phyloP scores from a whole-genome alignment of 208 protist genomes.

The Leishmania arabica region DNA sequence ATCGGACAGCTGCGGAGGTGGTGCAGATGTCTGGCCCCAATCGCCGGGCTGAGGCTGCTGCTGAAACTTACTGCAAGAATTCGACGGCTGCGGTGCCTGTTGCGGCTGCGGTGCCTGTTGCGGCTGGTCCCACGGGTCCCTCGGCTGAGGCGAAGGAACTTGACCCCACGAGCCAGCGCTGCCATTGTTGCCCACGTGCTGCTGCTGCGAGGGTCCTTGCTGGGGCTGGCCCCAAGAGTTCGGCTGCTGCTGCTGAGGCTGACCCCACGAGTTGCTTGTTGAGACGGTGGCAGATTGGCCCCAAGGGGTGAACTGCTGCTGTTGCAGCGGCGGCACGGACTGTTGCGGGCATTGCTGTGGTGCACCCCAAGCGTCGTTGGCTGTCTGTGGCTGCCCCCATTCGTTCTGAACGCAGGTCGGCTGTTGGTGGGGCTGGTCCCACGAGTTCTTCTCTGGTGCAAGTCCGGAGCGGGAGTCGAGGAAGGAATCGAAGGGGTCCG shows the following conservation, averaged over 20 bases:
- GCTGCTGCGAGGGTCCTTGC: slow-evolving; percentile 12
- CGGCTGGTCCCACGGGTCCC: slow-evolving; percentile 6
- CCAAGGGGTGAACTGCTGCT: slow-evolving; percentile 10
- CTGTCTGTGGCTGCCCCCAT: slow-evolving; percentile 35
- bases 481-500: slow-evolving; percentile 70
- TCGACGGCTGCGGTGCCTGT: not conserved
- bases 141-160: not conserved
- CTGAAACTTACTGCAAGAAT: slow-evolving; percentile 27
- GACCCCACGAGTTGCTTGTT: slow-evolving; percentile 27
- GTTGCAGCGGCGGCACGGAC: slow-evolving; percentile 8
- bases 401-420: slow-evolving; percentile 15
- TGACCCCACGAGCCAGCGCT: slow-evolving; percentile 6
- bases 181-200: not conserved
- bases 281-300: slow-evolving; percentile 12
- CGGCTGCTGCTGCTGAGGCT: slow-evolving; percentile 16
- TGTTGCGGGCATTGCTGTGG: not conserved
- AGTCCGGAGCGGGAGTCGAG: slow-evolving; percentile 30
- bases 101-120: not conserved
- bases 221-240: slow-evolving; percentile 9
- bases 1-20: slow-evolving; percentile 12
- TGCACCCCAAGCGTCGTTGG: slow-evolving; percentile 20
- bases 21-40: slow-evolving; percentile 25
- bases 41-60: slow-evolving; percentile 29
- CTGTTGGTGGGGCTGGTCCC: slow-evolving; percentile 14
- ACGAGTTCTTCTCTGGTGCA: slow-evolving; percentile 6